phyloP scores from a whole-genome alignment of 2,329 filamentous ascomycete genomes.

The Aspergillus niger region DNA sequence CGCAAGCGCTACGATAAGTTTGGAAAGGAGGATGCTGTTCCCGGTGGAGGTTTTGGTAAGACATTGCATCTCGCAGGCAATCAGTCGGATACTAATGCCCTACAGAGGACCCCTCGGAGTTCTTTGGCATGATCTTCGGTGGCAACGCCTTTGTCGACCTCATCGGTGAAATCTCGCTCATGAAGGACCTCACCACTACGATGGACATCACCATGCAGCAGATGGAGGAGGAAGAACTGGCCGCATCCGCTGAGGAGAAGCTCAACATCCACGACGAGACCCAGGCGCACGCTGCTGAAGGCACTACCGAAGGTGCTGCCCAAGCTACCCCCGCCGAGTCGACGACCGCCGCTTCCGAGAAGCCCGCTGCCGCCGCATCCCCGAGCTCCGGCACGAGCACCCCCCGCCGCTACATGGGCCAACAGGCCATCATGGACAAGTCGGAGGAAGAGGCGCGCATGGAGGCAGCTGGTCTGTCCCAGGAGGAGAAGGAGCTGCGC shows the following conservation, averaged over 20 bases:
- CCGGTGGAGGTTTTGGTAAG: conserved; percentile 81
- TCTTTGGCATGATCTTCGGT: conserved; percentile 98
- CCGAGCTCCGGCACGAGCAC: conserved; percentile 47
- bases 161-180: conserved; percentile 96
- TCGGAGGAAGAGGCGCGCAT: conserved; percentile 75
- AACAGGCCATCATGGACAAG: conserved; percentile 84
- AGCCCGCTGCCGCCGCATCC: conserved; percentile 28
- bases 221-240: conserved; percentile 68
- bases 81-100: conserved; percentile 1
- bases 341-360: conserved; percentile 24
- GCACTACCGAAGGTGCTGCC: conserved; percentile 23
- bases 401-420: conserved; percentile 64
- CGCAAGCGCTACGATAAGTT: conserved; percentile 94
- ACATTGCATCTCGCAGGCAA: neutral
- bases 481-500: conserved; percentile 73
- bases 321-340: conserved; percentile 41
- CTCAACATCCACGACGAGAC: conserved; percentile 50
- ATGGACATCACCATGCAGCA: conserved; percentile 96
- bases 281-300: conserved; percentile 44
- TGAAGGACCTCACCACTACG: conserved; percentile 96
- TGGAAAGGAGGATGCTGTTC: conserved; percentile 92
- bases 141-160: conserved; percentile 94
- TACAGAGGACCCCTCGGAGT: conserved; percentile 84
- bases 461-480: conserved; percentile 64
- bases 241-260: conserved; percentile 54